Evolutionary conservation across 1,284 basidiomycete genomes (phyloP), one percentile per base, ranked within the genome.

Genomic region (Apiotrichum siamense): DNA sequence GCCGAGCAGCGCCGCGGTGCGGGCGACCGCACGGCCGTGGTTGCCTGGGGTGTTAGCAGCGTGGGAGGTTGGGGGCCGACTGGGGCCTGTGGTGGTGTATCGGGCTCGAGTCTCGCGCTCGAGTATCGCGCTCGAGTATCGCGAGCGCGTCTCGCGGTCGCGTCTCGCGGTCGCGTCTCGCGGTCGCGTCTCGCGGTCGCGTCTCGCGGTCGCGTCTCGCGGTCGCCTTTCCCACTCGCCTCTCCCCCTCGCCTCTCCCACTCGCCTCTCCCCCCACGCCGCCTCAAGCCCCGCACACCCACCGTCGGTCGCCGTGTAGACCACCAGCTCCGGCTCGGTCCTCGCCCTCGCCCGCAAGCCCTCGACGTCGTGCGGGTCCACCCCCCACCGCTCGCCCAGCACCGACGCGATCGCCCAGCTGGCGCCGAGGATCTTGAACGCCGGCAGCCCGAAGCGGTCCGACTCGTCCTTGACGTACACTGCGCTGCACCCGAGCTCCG

Each of bases 391-490:
- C 27, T 46, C 24, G 1, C 39, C 52, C 3, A 57, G 47, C 7
- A 49, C 15, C 7, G 43, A 39, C 23, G 46, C 47, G 13, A 53
- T 41, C 1, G 42, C 52, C 52, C 52, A 57, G 47, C 55, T 57
- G 24, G 55, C 55, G 4, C 55, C 55, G 25, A 57, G 52, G 9
- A 57, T 42, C 47, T 57, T 57, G 52, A 57, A 57, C 27, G 55
- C 55, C 4, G 55, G 55, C 21, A 57, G 49, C 9, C 55, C 55
- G 38, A 44, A 57, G 7, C 55, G 55, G 15, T 21, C 2, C 27
- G 39, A 46, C 52, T 57, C 55, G 52, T 57, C 55, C 46, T 57
- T 57, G 46, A 53, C 44, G 49, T 54, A 54, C 9, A 57, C 39
- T 7, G 39, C 46, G 7, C 20, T 33, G 39, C 45, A 48, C 11